Base-by-base conservation (phyloP, 768 basidiomycete genomes). In the Boletus eberwhitei region DNA sequence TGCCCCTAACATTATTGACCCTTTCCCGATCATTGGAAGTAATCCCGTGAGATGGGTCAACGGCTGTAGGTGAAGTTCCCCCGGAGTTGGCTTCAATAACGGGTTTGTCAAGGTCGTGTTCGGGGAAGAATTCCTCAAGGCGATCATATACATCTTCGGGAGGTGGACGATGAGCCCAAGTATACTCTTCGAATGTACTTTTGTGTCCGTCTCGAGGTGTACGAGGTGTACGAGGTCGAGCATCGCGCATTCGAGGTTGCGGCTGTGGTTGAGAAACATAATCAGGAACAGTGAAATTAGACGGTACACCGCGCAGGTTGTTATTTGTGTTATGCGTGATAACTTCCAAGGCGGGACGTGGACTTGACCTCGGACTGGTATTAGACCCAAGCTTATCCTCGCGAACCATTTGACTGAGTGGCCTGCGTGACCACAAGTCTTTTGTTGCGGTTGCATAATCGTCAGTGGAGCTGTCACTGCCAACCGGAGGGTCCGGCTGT, bases 31-130 rank as follows among this genome's bases (percentile, higher is more conserved):
- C 65, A 29, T 68, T 55, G 50, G 62, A 59, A 48, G 69, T 63
- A 31, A 78, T 68, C 26, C 77, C 74, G 16, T 76, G 69, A 11
- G 79, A 75, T 31, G 66, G 60, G 24, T 90, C 89, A 9, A 75
- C 75, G 22, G 80, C 69, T 2, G 86, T 88, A 2, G 92, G 90
- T 3, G 89, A 90, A 4, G 87, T 85, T 39, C 88, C 87, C 11
- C 90, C 88, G 4, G 86, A 88, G 38, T 78, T 80, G 32, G 87
- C 85, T 62, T 98, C 96, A 50, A 98, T 90, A 59, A 98, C 88
- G 2, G 95, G 94, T 66, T 93, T 90, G 71, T 98, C 97, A 45
- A 98, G 83, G 65, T 98, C 94, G 66, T 97, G 91, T 59, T 89
- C 87, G 1, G 96, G 95, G 79, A 99, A 99, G 77, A 92, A 98